These are phyloP conservation scores for Oryza rufipogon DNA, from an alignment of 176 grass and related monocot species.

Conservation along the genomic window DNA sequence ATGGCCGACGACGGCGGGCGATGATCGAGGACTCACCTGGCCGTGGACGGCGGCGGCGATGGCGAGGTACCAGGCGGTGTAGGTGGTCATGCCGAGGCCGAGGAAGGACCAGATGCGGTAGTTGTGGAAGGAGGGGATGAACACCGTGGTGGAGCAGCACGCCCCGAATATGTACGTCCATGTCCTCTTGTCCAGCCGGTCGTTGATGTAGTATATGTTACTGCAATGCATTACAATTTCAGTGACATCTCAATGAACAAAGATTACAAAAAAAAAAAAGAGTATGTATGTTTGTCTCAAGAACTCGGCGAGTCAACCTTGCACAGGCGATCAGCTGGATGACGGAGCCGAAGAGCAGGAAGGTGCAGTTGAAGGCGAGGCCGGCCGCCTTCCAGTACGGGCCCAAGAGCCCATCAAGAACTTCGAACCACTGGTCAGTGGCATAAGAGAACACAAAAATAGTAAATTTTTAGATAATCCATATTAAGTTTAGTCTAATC, in stretches of 20 bases:
- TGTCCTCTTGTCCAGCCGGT: slow-evolving; percentile 68
- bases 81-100: slow-evolving; percentile 63
- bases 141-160: slow-evolving; percentile 61
- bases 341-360: slow-evolving; percentile 66
- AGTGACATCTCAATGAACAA: neutral
- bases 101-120: slow-evolving; percentile 68
- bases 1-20: neutral
- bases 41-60: slow-evolving; percentile 52
- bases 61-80: slow-evolving; percentile 66
- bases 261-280: neutral
- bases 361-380: slow-evolving; percentile 65
- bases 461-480: neutral
- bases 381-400: slow-evolving; percentile 58
- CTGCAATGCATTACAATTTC: slow-evolving; percentile 15
- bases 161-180: slow-evolving; percentile 71
- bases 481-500: neutral
- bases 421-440: slow-evolving; percentile 57
- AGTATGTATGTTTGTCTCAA: neutral
- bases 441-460: neutral
- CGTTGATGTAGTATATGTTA: slow-evolving; percentile 73
- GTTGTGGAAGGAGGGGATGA: slow-evolving; percentile 70
- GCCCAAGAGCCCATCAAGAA: slow-evolving; percentile 59
- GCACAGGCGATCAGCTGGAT: slow-evolving; percentile 70
- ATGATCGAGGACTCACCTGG: slow-evolving; percentile 35
- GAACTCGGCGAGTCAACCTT: slow-evolving; percentile 36